Conservation (phyloP, 768 basidiomycete genomes). For the Naganishia friedmannii region DNA sequence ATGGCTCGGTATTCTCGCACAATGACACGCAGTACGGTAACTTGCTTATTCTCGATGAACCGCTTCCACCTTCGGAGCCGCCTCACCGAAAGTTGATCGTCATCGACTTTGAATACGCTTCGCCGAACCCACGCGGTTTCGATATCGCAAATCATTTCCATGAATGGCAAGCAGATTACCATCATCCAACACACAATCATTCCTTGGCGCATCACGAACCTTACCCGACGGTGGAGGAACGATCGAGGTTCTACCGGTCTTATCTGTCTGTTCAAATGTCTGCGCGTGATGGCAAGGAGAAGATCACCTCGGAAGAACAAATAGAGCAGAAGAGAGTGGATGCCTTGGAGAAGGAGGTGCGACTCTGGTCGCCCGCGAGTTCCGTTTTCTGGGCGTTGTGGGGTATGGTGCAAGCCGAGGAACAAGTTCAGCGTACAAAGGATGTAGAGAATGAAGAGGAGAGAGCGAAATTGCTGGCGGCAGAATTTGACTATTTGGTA, state of each 20-base stretch:
- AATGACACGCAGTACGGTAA: slow-evolving; percentile 98
- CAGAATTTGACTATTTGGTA: slow-evolving; percentile 71
- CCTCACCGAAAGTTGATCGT: slow-evolving; percentile 87
- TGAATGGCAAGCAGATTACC: slow-evolving; percentile 93
- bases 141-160: slow-evolving; percentile 97
- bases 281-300: slow-evolving; percentile 52
- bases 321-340: slow-evolving; percentile 48
- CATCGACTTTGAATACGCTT: slow-evolving; percentile 96
- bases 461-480: slow-evolving; percentile 46
- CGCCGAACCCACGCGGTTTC: slow-evolving; percentile 84
- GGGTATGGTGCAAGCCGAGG: slow-evolving; percentile 79
- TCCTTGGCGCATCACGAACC: slow-evolving; percentile 54
- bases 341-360: slow-evolving; percentile 73
- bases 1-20: slow-evolving; percentile 62
- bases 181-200: slow-evolving; percentile 56
- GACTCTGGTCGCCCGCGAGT: slow-evolving; percentile 81
- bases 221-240: slow-evolving; percentile 72
- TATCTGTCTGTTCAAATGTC: slow-evolving; percentile 62
- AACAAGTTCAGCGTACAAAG: slow-evolving; percentile 37
- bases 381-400: slow-evolving; percentile 93
- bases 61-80: slow-evolving; percentile 57
- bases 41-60: slow-evolving; percentile 66
- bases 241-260: slow-evolving; percentile 76
- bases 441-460: slow-evolving; percentile 47
- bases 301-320: slow-evolving; percentile 16